A percentile compares a stretch with the other conserved stretches of the same genome.
Conservation (phyloP, 2,329 filamentous ascomycete genomes). For the Paramyrothecium roridum region DNA sequence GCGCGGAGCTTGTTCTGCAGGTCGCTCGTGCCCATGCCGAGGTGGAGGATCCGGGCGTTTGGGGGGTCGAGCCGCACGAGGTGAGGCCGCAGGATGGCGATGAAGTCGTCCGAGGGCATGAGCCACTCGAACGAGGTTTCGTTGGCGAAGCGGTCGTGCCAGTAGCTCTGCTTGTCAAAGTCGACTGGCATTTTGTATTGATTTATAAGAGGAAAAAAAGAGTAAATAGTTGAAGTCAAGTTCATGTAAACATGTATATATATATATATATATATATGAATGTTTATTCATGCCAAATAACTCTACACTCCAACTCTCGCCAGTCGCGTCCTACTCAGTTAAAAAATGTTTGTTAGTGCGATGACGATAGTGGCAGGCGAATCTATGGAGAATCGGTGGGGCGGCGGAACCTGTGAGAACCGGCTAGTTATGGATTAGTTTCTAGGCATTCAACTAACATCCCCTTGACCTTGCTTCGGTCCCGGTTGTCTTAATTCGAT, state of each 20-base stretch:
- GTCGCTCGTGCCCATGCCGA: conserved; percentile 49
- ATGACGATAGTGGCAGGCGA: neutral
- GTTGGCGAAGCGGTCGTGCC: conserved; percentile 41
- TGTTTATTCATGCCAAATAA: no score
- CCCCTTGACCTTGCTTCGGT: no score
- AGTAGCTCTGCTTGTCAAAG: conserved; percentile 48
- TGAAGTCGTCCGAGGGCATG: conserved; percentile 35
- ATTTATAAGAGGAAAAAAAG: conserved; percentile 7
- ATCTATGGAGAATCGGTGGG: neutral
- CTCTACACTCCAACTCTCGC: no score
- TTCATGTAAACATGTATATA: no score
- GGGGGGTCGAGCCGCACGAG: conserved; percentile 21
- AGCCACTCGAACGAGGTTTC: conserved; percentile 49
- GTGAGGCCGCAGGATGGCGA: conserved; percentile 34
- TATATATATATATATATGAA: no score
- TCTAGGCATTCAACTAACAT: neutral
- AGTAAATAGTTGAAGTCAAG: neutral
- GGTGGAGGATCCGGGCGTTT: conserved; percentile 35
- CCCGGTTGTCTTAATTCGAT: no score
- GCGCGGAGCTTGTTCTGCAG: conserved; percentile 43
- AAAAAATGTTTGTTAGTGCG: neutral
- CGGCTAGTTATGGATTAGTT: neutral
- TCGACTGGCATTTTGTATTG: conserved; percentile 25
- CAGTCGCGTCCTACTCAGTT: no score
- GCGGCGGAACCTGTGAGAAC: neutral